Evolutionary conservation across 495 filamentous ascomycete species (phyloP), one percentile per base, ranked within the genome.

Genomic region (Penicillium macrosclerotiorum): DNA sequence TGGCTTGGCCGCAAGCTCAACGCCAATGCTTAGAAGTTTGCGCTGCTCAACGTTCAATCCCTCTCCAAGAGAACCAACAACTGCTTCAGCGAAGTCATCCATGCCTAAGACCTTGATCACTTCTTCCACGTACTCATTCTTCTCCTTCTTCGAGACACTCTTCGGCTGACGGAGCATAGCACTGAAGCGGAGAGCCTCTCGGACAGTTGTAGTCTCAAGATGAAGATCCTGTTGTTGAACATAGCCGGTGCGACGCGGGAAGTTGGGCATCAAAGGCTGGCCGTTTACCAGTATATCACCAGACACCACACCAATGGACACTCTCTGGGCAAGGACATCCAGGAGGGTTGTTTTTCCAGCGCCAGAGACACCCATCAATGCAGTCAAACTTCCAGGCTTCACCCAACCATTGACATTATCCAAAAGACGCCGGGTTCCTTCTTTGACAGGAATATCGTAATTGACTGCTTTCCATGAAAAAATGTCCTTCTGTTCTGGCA

Each of bases 151-250:
- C 11, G 65, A 36, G 1, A 67, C 59, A 1, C 45, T 42, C 14
- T 33, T 74, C 1, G 91, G 86, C 54, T 95, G 91, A 30, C 91
- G 85, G 14, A 96, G 81, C 26, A 90, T 70, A 29, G 91, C 91
- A 49, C 81, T 86, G 65, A 96, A 96, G 41, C 77, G 77, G 19
- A 96, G 75, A 17, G 90, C 89, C 47, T 77, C 91, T 22, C 90
- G 81, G 23, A 95, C 90, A 2, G 91, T 96, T 1, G 84, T 81
- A 0, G 88, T 92, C n/a, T 84, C 74, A 5, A 92, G 74, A 67
- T 94, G 90, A 4, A 95, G 74, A 76, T 96, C 90, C 61, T 94
- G 89, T 61, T 96, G 90, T 57, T 95, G 88, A 17, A 91, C 91
- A 54, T 95, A 96, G 4, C 90, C 90, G n/a, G 89, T 92, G 65